Percentiles rank a stretch among this genome's conserved stretches.
phyloP scores from a whole-genome alignment of 208 protist genomes.

The Leishmania gerbilli region DNA sequence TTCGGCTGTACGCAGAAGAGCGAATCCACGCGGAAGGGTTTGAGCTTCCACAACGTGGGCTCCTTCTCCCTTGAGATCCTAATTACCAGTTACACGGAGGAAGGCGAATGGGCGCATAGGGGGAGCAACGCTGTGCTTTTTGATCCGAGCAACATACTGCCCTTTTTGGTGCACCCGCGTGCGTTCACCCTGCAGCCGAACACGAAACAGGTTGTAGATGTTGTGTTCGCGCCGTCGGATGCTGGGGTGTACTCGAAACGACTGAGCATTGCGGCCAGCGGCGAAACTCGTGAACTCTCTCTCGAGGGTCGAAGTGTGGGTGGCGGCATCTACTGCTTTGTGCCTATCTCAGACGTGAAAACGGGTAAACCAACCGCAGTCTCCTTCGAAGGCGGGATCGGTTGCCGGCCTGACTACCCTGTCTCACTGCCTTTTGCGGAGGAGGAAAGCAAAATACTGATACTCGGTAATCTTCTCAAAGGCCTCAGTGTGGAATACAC shows the following conservation, averaged over 20 bases:
- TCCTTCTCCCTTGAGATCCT: conserved; percentile 62
- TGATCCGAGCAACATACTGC: not conserved
- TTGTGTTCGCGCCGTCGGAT: conserved; percentile 29
- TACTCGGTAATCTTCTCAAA: conserved; percentile 27
- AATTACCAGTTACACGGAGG: conserved; percentile 20
- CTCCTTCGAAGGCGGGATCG: conserved; percentile 27
- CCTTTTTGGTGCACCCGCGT: conserved; percentile 33
- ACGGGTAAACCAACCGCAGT: conserved; percentile 10
- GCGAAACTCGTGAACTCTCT: conserved; percentile 20
- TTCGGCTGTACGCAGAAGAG: conserved; percentile 45
- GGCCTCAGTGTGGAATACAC: conserved; percentile 22
- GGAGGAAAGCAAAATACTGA: conserved; percentile 24
- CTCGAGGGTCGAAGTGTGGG: conserved; percentile 30
- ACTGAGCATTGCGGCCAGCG: conserved; percentile 25
- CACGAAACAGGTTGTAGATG: conserved; percentile 18
- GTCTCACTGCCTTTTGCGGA: conserved; percentile 24
- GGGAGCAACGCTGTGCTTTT: not conserved
- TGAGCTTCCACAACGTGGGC: conserved; percentile 57
- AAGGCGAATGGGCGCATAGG: not conserved
- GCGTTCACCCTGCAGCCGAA: conserved; percentile 28
- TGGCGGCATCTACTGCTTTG: conserved; percentile 21
- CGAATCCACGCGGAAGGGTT: conserved; percentile 18
- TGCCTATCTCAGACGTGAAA: conserved; percentile 14
- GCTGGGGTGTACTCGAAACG: conserved; percentile 21
- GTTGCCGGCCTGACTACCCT: conserved; percentile 25